phyloP scores from a whole-genome alignment of 1,284 basidiomycete genomes.

The Phellinidium pouzarii region DNA sequence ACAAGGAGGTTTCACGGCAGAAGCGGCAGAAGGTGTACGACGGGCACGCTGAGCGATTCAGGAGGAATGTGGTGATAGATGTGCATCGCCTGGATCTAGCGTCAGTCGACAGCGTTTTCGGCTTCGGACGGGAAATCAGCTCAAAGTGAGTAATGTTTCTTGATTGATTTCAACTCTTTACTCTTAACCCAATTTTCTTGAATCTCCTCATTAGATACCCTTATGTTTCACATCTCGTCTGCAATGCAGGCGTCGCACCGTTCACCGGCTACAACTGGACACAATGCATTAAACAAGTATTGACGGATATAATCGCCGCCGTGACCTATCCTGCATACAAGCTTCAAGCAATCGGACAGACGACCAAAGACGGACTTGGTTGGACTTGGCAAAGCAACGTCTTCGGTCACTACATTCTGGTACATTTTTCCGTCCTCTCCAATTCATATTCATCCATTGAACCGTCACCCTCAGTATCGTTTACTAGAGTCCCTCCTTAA shows the following conservation, averaged over 20 bases:
- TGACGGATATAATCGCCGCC: conserved; percentile 39
- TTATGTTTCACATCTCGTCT: conserved; percentile 76
- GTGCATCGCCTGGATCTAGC: conserved; percentile 65
- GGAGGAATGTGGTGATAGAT: conserved; percentile 54
- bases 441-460: neutral
- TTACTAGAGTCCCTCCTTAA: conserved; percentile 44
- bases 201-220: conserved; percentile 49
- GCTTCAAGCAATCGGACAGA: conserved; percentile 52
- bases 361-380: conserved; percentile 68
- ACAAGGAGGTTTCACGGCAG: conserved; percentile 41
- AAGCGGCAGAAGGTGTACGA: conserved; percentile 22
- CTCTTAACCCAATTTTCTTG: conserved; percentile 5
- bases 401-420: conserved; percentile 77
- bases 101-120: conserved; percentile 53
- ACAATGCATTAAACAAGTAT: conserved; percentile 43
- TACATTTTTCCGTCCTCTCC: conserved; percentile 33
- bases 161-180: conserved; percentile 1
- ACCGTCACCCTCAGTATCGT: conserved; percentile 42
- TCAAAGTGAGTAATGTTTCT: conserved; percentile 39
- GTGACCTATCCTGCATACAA: conserved; percentile 59
- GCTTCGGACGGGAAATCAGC: conserved; percentile 53
- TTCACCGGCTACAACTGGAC: conserved; percentile 57
- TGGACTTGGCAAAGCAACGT: conserved; percentile 84
- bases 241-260: conserved; percentile 74
- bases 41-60: conserved; percentile 44